Base-by-base conservation (phyloP, 352 stramenopile species). In the Peronospora tabacina region DNA sequence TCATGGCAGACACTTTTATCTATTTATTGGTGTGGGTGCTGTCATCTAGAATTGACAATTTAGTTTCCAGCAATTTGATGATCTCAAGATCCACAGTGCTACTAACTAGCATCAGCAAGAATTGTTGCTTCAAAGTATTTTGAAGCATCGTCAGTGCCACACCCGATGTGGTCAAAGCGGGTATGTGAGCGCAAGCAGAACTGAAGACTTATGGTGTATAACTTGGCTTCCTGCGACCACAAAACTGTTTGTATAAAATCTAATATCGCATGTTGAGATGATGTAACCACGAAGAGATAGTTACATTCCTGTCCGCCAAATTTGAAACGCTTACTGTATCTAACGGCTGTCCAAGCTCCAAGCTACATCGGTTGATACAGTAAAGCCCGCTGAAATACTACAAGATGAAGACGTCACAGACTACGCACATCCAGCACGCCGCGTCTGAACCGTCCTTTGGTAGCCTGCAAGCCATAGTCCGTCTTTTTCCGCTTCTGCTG, bases 401-500 rank as follows among this genome's bases (percentile, higher is more conserved):
- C 15, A 34, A 42, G 26, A 55, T 58, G 33, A 51, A 50, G 58
- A 58, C 20, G 46, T 66, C 69, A 70, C 57, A 78, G 54, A 30
- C 56, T 45, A n/a, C 67, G 64, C 22, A 90, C 79, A 24, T 85
- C 77, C 40, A 91, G 57, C 43, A 89, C 73, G 16, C 81, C 81
- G 24, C 85, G 71, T 55, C 83, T 82, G 54, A 91, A 87, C 24
- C 66, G 60, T 17, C 81, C 81, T 44, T 84, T 80, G 5, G 81
- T 90, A 9, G 74, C 78, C 50, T 88, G 76, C 11, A 88, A 47
- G 7, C 81, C 81, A n/a, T 63, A 87, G 58, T 91, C 81, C 22
- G 84, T 51, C 28, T 75, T 85, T 52, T 82, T 85, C 28, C 71
- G 77, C 49, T 84, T 88, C 17, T 82, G 55, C 19, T 82, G 57